These are phyloP conservation scores for Setaria italica DNA, from an alignment of 202 grass and related monocot genomes.

Conservation along the genomic window DNA sequence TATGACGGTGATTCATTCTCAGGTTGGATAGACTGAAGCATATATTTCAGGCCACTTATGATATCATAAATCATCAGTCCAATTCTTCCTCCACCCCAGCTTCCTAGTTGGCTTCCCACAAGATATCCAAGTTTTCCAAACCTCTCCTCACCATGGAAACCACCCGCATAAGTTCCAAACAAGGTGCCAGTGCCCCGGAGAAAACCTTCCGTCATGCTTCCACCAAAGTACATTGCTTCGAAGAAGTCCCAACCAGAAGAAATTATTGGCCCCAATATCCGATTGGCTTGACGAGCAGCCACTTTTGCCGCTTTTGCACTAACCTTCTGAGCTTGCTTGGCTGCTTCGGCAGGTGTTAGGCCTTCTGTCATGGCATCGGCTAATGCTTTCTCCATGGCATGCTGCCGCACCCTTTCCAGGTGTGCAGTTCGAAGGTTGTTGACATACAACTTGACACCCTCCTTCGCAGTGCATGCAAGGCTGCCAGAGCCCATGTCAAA, in stretches of 20 bases:
- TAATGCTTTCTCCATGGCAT: conserved; percentile 71
- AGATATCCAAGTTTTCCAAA: conserved; percentile 88
- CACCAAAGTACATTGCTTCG: conserved; percentile 94
- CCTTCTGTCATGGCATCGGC: conserved; percentile 76
- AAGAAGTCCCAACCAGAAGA: conserved; percentile 99
- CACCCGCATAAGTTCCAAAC: conserved; percentile 81
- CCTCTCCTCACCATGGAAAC: conserved; percentile 89
- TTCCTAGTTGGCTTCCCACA: conserved; percentile 87
- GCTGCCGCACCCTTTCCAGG: conserved; percentile 67
- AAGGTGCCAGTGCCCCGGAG: conserved; percentile 87
- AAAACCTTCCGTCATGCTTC: conserved; percentile 88
- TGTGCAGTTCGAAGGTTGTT: conserved; percentile 78
- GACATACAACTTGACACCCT: conserved; percentile 87
- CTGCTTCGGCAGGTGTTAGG: conserved; percentile 55
- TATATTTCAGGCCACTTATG: conserved; percentile 73
- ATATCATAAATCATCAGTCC: conserved; percentile 98
- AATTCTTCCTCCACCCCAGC: conserved; percentile 92
- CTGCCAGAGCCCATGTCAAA: conserved; percentile 93
- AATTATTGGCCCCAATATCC: conserved; percentile 87
- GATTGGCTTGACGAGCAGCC: conserved; percentile 84
- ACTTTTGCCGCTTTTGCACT: conserved; percentile 85
- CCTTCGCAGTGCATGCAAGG: conserved; percentile 79
- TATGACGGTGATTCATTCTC: conserved; percentile 48
- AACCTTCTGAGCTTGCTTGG: conserved; percentile 83
- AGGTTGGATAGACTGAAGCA: conserved; percentile 61